Evolutionary conservation across 1,284 basidiomycete genomes (phyloP).

Genomic region (Marasmius sp.): DNA sequence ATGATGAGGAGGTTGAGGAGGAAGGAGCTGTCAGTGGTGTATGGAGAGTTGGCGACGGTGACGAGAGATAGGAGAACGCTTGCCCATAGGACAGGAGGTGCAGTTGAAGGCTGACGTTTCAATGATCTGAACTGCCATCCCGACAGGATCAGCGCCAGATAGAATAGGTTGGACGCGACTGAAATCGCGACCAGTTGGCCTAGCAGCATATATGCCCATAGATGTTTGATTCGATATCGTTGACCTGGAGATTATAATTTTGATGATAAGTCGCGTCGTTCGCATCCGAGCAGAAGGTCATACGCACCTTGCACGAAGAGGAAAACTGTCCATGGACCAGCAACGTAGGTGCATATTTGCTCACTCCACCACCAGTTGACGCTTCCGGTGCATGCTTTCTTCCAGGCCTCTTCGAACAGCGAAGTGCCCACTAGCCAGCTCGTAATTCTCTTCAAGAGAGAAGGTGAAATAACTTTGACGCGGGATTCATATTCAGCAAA

Average conservation of each 20-base stretch:
- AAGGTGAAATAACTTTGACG: constrained; percentile 3
- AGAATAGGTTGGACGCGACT: constrained; percentile 68
- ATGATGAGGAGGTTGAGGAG: constrained; percentile 62
- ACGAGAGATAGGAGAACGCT: constrained; percentile 49
- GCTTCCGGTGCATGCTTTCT: constrained; percentile 34
- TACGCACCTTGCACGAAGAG: constrained; percentile 54
- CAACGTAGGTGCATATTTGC: constrained; percentile 70
- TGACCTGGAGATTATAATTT: constrained; percentile 31
- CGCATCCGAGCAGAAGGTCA: background rate
- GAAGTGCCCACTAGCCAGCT: constrained; percentile 61
- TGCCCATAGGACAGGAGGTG: constrained; percentile 36
- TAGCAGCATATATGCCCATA: constrained; percentile 74
- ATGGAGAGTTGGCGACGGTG: constrained; percentile 51
- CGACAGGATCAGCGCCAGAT: constrained; percentile 52
- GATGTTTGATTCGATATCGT: constrained; percentile 47
- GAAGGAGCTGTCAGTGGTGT: constrained; percentile 50
- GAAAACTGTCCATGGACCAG: constrained; percentile 62
- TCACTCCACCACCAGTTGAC: constrained; percentile 77
- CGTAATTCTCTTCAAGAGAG: constrained; percentile 37
- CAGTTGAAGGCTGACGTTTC: constrained; percentile 4
- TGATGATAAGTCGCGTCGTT: background rate
- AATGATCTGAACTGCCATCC: constrained; percentile 17
- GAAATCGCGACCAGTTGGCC: constrained; percentile 76
- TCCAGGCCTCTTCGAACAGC: constrained; percentile 63
- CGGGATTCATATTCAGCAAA: constrained; percentile 42